A percentile compares a stretch with the other conserved stretches of the same genome.
phyloP scores from a whole-genome alignment of 805 yeast genomes.

The Clavispora vitiphila region DNA sequence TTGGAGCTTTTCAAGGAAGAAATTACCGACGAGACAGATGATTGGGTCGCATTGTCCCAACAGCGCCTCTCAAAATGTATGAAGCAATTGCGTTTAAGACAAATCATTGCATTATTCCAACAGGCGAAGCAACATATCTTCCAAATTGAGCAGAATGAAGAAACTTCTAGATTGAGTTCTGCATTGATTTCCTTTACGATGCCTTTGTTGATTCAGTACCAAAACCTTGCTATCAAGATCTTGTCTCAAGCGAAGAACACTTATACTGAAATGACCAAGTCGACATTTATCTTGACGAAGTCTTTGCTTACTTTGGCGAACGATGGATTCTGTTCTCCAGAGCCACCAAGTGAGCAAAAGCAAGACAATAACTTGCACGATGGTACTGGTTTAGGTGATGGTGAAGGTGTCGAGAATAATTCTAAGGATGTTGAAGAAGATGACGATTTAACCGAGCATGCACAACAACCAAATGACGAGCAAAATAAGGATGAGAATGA shows the following conservation, averaged over 20 bases:
- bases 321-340: conserved; percentile 91
- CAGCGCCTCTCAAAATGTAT: conserved; percentile 37
- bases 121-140: conserved; percentile 31
- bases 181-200: conserved; percentile 52
- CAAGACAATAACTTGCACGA: conserved; percentile 62
- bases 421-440: conserved; percentile 87
- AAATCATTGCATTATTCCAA: conserved; percentile 32
- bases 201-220: conserved; percentile 63
- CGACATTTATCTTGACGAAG: conserved; percentile 54
- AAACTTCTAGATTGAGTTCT: conserved; percentile 34
- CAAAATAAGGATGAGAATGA: conserved; percentile 58
- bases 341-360: conserved; percentile 62
- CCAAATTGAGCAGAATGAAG: conserved; percentile 30
- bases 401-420: conserved; percentile 77
- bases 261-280: conserved; percentile 53
- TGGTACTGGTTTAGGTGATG: conserved; percentile 93
- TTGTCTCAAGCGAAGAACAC: conserved; percentile 40
- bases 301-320: conserved; percentile 58
- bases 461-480: conserved; percentile 70
- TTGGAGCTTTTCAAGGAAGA: conserved; percentile 31
- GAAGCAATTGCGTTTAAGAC: conserved; percentile 37
- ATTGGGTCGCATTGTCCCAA: conserved; percentile 60
- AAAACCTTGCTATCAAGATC: conserved; percentile 41
- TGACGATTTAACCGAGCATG: conserved; percentile 78
- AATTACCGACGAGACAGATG: conserved; percentile 45